phyloP scores from a whole-genome alignment of 805 yeast genomes.

The Zygosaccharomyces gambellarensis region DNA sequence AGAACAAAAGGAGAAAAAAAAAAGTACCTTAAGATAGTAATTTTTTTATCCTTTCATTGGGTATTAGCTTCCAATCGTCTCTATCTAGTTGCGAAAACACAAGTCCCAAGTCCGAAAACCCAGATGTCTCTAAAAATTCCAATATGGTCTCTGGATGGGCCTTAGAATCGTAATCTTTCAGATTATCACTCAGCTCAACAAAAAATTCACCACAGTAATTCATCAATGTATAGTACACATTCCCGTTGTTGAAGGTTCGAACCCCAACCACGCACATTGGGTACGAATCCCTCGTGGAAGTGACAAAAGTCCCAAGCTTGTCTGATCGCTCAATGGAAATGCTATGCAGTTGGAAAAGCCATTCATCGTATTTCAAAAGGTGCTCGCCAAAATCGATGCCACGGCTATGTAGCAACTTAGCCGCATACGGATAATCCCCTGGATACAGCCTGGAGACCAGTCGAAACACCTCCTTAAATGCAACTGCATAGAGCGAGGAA shows the following conservation, averaged over 20 bases:
- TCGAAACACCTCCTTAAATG: constrained; percentile 11
- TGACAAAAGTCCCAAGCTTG: constrained; percentile 16
- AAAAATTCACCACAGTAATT: constrained; percentile 18
- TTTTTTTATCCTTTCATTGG: background rate
- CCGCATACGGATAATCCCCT: constrained; percentile 7
- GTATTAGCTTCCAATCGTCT: background rate
- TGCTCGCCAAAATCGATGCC: constrained; percentile 11
- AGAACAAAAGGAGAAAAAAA: background rate
- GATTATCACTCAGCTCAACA: constrained; percentile 12
- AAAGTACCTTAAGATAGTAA: background rate
- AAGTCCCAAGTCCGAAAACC: constrained; percentile 19
- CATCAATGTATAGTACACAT: constrained; percentile 15
- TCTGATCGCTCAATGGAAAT: constrained; percentile 6
- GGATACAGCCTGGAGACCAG: constrained; percentile 11
- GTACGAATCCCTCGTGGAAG: constrained; percentile 9
- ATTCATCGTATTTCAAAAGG: constrained; percentile 8
- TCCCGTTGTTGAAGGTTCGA: constrained; percentile 6
- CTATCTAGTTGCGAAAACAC: constrained; percentile 15
- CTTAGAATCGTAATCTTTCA: constrained; percentile 4
- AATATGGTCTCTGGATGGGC: constrained; percentile 1
- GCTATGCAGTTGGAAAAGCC: constrained; percentile 13
- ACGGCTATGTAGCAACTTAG: constrained; percentile 6
- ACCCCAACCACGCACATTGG: constrained; percentile 17
- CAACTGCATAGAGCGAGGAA: constrained; percentile 9
- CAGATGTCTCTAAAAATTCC: constrained; percentile 9